These are phyloP conservation scores for Akanthomyces uredinophilus DNA, from an alignment of 2,329 filamentous ascomycete genomes.

Conservation along the genomic window DNA sequence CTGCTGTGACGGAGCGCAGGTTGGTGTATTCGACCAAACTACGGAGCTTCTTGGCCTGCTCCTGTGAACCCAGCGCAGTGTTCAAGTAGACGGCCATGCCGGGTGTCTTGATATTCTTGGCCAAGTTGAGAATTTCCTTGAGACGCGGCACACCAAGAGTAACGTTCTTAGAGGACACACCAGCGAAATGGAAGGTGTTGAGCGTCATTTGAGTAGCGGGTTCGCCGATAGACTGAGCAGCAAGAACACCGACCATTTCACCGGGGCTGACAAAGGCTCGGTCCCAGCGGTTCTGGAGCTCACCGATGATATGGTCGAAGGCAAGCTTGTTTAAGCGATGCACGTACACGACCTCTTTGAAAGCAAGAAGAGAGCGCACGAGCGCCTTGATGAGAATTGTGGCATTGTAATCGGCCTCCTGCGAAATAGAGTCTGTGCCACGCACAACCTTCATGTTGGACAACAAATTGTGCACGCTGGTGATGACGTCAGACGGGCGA, in stretches of 20 bases:
- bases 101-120: constrained; percentile 96
- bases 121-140: constrained; percentile 98
- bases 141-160: constrained; percentile 97
- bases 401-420: constrained; percentile 81
- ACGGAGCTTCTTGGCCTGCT: constrained; percentile 78
- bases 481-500: constrained; percentile 81
- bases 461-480: constrained; percentile 68
- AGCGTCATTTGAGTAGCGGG: constrained; percentile 99
- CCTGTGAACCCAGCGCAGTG: constrained; percentile 60
- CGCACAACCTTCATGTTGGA: constrained; percentile 79
- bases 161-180: constrained; percentile 99
- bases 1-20: constrained; percentile 81
- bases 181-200: constrained; percentile 99
- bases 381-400: constrained; percentile 91
- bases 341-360: constrained; percentile 84
- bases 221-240: constrained; percentile 97
- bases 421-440: constrained; percentile 74
- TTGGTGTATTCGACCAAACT: constrained; percentile 93
- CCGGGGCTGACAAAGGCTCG: constrained; percentile 83
- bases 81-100: constrained; percentile 90
- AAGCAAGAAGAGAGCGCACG: constrained; percentile 81
- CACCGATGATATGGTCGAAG: constrained; percentile 86
- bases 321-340: constrained; percentile 85
- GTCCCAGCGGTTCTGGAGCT: constrained; percentile 83
- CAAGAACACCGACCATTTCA: constrained; percentile 97